A percentile compares a stretch with the other conserved stretches of the same genome.
Conservation (phyloP, 495 filamentous ascomycete genomes). For the Neurospora sp. region DNA sequence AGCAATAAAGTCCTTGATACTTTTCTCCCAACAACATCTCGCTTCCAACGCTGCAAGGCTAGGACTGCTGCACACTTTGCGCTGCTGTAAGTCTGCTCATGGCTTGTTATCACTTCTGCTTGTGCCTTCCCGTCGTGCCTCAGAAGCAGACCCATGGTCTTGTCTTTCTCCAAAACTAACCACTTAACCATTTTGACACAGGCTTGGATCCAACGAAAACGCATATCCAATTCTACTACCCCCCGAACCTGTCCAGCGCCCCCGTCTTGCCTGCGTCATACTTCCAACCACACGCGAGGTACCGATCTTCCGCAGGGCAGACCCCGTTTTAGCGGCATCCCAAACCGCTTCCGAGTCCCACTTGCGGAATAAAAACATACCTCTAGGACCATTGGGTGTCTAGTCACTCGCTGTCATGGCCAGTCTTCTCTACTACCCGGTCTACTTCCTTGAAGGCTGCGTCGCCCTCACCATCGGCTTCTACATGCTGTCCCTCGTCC, state of each 20-base stretch:
- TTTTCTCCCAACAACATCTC: neutral
- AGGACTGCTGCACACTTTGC: neutral
- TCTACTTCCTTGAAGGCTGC: constrained; percentile 47
- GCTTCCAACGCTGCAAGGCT: neutral
- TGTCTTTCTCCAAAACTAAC: neutral
- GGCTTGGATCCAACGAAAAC: neutral
- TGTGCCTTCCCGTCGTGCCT: neutral
- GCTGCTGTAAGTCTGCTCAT: neutral
- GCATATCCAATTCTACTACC: neutral
- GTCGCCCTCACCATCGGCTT: constrained; percentile 47
- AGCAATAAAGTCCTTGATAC: neutral
- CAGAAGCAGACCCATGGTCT: neutral
- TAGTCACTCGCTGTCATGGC: constrained; percentile 10
- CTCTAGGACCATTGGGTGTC: neutral
- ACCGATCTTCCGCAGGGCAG: neutral
- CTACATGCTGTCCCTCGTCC: constrained; percentile 42
- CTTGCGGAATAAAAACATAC: neutral
- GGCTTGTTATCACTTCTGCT: neutral
- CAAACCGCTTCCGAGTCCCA: neutral
- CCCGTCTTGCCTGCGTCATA: neutral
- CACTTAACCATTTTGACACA: neutral
- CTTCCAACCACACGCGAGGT: neutral
- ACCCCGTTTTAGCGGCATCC: neutral
- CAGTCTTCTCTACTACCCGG: constrained; percentile 29
- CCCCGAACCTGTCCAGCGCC: neutral